Base-by-base conservation (phyloP, 2,329 filamentous ascomycete species). In the Botrytis squamosa region DNA sequence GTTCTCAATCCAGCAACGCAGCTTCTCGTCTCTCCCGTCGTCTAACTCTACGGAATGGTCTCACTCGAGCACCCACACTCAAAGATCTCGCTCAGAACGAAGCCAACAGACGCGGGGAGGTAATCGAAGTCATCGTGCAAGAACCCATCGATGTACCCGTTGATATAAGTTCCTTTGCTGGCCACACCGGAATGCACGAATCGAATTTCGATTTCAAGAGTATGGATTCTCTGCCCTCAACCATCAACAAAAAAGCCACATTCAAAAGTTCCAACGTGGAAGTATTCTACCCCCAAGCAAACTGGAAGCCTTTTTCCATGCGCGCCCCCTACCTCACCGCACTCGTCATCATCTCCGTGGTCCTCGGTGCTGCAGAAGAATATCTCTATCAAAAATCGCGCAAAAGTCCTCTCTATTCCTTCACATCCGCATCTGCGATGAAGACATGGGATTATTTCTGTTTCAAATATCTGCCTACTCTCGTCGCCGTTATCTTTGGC, bases 251-350 rank as follows among this genome's bases (percentile, higher is more conserved):
- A 42, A 78, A 77, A 60, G 64, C 49, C 16, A 78, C 77, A 8
- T 71, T 79, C 14, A 71, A 73, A n/a, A 80, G 83, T 5, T 76
- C 77, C n/a, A 81, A 81, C 70, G 84, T 84, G 0, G 83, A 88
- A 72, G 81, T 89, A 0, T 90, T 89, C 76, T 90, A 89, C 75
- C 89, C 89, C 0, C 87, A 88, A 74, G 88, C 89, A 3, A 87
- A 92, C 80, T 92, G 90, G 90, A 90, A 89, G 79, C 90, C 90
- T 0, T 87, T 90, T 75, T 86, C 87, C 0, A 91, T 92, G 88
- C 84, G 87, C 44, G 88, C 87, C 85, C 88, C 88, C 0, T 92
- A 90, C 77, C 83, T 92, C 4, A 78, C 82, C 1, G 79, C 84
- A 52, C 82, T 92, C 29, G 84, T 91, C 38, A 18, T 87, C 1